phyloP scores from a whole-genome alignment of 805 yeast genomes.

The Naumovozyma baii region DNA sequence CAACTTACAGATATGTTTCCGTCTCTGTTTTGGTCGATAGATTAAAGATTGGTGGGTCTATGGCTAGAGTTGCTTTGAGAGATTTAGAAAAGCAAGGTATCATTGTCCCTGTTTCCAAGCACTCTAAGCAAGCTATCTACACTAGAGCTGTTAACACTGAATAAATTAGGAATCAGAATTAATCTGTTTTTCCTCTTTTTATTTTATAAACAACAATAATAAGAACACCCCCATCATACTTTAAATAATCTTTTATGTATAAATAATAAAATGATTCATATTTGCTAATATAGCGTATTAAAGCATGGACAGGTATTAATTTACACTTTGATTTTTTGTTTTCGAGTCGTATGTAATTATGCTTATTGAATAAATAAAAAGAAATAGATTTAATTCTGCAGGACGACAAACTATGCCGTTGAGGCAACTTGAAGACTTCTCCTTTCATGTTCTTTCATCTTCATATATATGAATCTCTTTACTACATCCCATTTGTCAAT shows the following conservation, averaged over 20 bases:
- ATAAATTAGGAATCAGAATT: slow-evolving; percentile 27
- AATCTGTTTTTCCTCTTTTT: not conserved
- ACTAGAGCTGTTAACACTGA: slow-evolving; percentile 66
- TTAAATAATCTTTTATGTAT: not conserved
- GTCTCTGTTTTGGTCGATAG: slow-evolving; percentile 98
- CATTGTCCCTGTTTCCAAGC: slow-evolving; percentile 87
- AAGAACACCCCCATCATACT: not conserved
- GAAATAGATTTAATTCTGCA: too few relatives aligned
- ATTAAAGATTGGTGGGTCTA: slow-evolving; percentile 97
- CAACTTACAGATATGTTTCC: slow-evolving; percentile 96
- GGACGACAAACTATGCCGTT: slow-evolving; percentile 3
- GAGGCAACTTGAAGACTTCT: slow-evolving; percentile 4
- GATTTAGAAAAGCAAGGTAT: slow-evolving; percentile 93
- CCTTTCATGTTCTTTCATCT: slow-evolving; percentile 30
- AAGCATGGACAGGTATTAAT: too few relatives aligned
- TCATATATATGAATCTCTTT: slow-evolving; percentile 35
- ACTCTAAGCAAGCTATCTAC: slow-evolving; percentile 96
- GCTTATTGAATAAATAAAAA: too few relatives aligned
- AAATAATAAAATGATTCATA: not conserved
- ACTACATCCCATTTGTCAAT: slow-evolving; percentile 32
- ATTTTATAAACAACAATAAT: not conserved
- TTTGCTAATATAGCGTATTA: not conserved
- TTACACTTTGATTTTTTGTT: too few relatives aligned
- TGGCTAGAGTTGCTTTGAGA: slow-evolving; percentile 96
- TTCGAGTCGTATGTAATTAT: too few relatives aligned